Base-by-base conservation (phyloP, 2,329 filamentous ascomycete species). In the Neurospora crassa region DNA sequence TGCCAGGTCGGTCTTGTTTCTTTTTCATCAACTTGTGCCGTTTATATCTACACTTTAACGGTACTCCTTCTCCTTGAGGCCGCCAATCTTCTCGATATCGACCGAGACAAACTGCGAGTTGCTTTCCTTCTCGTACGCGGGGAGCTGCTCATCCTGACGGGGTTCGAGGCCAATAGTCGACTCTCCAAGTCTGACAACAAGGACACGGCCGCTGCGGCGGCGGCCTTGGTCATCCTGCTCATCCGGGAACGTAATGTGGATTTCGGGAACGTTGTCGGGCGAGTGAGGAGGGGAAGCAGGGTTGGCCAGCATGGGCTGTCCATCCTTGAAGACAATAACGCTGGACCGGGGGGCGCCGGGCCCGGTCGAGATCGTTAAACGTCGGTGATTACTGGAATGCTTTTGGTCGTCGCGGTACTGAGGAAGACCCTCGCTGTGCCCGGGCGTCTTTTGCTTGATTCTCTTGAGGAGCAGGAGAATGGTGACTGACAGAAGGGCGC, bases 181-280 rank as follows among this genome's bases (percentile, higher is more conserved):
- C 75, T 98, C 96, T 74, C 94, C 94, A 69, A 98, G 93, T 69
- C 93, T 89, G 71, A 99, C 95, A 43, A 98, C 89, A 29, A 99
- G 91, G 69, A 98, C 94, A 41, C 94, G 90, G 42, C 95, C 95
- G 75, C 91, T 93, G 83, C 92, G 92, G 77, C 87, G 87, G 81
- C 90, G 93, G 76, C 95, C 95, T 70, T 88, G 84, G 76, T 93
- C 92, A 79, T 97, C 94, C 76, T 96, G 91, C 84, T 98, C 96
- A 77, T 96, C 93, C 18, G 96, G 96, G 85, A 99, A 98, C 43
- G 96, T 98, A 81, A 99, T 97, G 82, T 94, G 93, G 78, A 99
- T 99, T 83, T 98, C 92, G 24, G 96, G 96, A 40, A 98, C 87
- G 75, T 92, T 91, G 81, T 89, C 92, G n/a, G 92, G 91, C 67